Evolutionary conservation across 805 yeast species (phyloP), one percentile per base, ranked within the genome.

Genomic region (Pichia membranifaciens): DNA sequence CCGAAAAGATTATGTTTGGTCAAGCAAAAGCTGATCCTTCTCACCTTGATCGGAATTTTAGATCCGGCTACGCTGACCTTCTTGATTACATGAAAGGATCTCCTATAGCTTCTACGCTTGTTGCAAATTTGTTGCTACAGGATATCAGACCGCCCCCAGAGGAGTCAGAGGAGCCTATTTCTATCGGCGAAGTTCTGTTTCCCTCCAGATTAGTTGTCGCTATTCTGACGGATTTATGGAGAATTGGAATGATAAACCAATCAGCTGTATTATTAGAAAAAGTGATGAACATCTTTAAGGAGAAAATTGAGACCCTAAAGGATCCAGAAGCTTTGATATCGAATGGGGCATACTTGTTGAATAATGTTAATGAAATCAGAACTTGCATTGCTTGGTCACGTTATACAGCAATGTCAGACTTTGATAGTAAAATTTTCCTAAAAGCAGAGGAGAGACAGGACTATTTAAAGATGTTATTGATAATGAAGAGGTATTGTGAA

Each of bases 151-250:
- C 89, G 42, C 97, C 98, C 41, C 79, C 81, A 23, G 84, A 95
- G 21, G 86, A 83, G 37, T 87, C 93, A 32, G 82, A 86, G 41
- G 86, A 81, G 55, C 70, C 87, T 52, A 79, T 89, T 8, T 78
- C 86, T 61, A 10, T 33, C 17, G 87, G 88, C 59, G 97, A 93
- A 61, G 91, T 91, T 5, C 73, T 93, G 46, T 91, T 87, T 80
- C 98, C 98, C 18, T 91, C 97, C 1, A 81, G 96, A 72, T 86
- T 91, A 53, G 80, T 91, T 58, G 89, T 90, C 59, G 82, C 90
- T 54, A 81, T 91, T 28, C 72, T 91, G 52, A 82, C 91, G 58
- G 97, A 91, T 62, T 87, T 93, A 96, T 93, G 99, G 99, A 78
- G 96, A 67, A 73, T 88, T 39, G 97, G 97, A 1, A 75, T 88